Percentiles rank a stretch among this genome's conserved stretches.
These are phyloP conservation scores for Fusarium veterinarium DNA, from an alignment of 2,329 filamentous ascomycete species.

Conservation along the genomic window DNA sequence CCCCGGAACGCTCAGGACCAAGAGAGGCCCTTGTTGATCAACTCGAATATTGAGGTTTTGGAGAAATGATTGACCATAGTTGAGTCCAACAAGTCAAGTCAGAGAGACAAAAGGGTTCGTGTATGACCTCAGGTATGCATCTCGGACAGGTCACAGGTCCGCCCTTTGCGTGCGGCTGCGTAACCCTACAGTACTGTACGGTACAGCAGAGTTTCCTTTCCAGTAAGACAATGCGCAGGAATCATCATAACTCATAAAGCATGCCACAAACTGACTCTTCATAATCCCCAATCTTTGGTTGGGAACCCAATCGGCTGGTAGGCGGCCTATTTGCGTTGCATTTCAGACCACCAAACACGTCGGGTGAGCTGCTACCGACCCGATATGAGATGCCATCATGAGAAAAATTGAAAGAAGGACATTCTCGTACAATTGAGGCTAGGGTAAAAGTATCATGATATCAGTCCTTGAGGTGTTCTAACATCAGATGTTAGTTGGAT, in stretches of 20 bases:
- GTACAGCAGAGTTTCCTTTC: neutral
- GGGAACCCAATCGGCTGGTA: conserved; percentile 36
- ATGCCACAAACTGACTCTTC: conserved; percentile 22
- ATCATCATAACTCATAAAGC: conserved; percentile 35
- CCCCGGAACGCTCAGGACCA: conserved; percentile 17
- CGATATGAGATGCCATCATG: conserved; percentile 14
- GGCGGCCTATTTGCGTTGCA: conserved; percentile 29
- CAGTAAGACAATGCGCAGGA: conserved; percentile 1
- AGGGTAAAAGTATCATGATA: conserved; percentile 44
- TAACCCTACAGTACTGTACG: conserved; percentile 11
- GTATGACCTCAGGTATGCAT: conserved; percentile 17
- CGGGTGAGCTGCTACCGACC: conserved; percentile 20
- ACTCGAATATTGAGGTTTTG: conserved; percentile 1
- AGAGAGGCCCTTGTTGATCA: conserved; percentile 28
- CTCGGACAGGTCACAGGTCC: conserved; percentile 18
- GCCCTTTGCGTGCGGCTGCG: neutral
- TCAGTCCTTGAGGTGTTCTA: conserved; percentile 26
- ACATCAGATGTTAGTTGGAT: conserved; percentile 41
- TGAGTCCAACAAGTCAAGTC: neutral
- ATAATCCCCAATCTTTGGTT: conserved; percentile 6
- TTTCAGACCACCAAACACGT: conserved; percentile 34
- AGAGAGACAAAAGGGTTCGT: conserved; percentile 1
- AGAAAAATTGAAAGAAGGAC: conserved; percentile 29
- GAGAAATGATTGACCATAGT: conserved; percentile 5
- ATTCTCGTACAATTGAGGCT: conserved; percentile 29